Conservation (phyloP, 768 basidiomycete genomes). For the Kwoniella sp. region DNA sequence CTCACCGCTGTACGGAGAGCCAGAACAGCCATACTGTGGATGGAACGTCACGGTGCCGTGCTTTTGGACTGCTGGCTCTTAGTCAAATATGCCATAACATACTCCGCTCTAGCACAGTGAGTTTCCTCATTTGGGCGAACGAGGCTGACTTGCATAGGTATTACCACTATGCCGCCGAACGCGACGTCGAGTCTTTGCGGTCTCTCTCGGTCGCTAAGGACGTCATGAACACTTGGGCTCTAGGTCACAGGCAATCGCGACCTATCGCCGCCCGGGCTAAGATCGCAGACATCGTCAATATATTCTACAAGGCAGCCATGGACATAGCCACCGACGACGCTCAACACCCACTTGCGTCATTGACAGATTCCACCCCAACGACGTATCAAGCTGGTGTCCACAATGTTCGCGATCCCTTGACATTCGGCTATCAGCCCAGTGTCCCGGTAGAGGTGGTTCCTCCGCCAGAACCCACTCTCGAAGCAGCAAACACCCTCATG, state of each 20-base stretch:
- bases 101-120: slow-evolving; percentile 22
- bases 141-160: slow-evolving; percentile 11
- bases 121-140: not conserved
- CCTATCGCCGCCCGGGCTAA: slow-evolving; percentile 20
- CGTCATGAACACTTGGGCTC: slow-evolving; percentile 22
- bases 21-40: slow-evolving; percentile 16
- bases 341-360: not conserved
- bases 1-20: slow-evolving; percentile 9
- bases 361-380: not conserved
- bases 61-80: slow-evolving; percentile 21
- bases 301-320: slow-evolving; percentile 19
- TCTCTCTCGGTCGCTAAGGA: slow-evolving; percentile 17
- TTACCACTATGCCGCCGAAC: slow-evolving; percentile 19
- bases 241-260: slow-evolving; percentile 14
- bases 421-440: not conserved
- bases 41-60: slow-evolving; percentile 12
- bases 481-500: slow-evolving; percentile 1
- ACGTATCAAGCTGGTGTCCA: not conserved
- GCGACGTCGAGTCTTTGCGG: slow-evolving; percentile 10
- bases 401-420: not conserved
- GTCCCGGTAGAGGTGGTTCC: not conserved
- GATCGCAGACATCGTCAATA: slow-evolving; percentile 23
- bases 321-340: not conserved
- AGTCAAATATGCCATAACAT: slow-evolving; percentile 22
- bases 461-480: not conserved